Percentiles rank a stretch among this genome's conserved stretches.
Evolutionary conservation across 345 rosid species (phyloP).

Genomic region (Bruguiera sexangula): DNA sequence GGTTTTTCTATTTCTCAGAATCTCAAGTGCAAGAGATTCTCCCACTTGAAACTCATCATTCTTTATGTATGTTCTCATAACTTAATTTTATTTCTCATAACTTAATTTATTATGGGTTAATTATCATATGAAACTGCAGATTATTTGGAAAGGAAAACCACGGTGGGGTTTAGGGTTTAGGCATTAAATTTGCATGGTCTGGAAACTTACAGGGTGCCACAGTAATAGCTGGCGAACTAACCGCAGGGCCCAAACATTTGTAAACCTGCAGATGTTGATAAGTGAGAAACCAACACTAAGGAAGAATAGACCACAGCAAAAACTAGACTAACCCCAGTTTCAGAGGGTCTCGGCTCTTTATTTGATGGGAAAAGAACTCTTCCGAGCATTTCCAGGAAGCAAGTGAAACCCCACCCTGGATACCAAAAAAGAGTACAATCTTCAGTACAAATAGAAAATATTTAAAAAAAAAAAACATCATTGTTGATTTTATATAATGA

Average conservation of each 20-base stretch:
- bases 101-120: neutral
- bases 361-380: conserved; percentile 68
- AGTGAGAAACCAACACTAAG: neutral
- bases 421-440: conserved; percentile 10
- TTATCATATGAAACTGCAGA: neutral
- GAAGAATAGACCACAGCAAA: neutral
- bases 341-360: conserved; percentile 88
- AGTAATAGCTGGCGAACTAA: conserved; percentile 73
- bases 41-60: neutral
- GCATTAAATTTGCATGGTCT: conserved; percentile 11
- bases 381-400: conserved; percentile 98
- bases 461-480: neutral
- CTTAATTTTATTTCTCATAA: neutral
- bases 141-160: neutral
- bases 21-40: neutral
- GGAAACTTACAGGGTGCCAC: conserved; percentile 78
- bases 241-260: conserved; percentile 77
- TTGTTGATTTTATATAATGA: neutral
- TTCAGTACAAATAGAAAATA: neutral
- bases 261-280: conserved; percentile 53
- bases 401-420: conserved; percentile 66
- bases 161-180: no score
- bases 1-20: neutral
- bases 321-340: conserved; percentile 58
- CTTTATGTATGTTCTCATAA: neutral